Evolutionary conservation across 148 eudicot species (phyloP), one percentile per base, ranked within the genome.

Genomic region (Persicaria tinctoria): DNA sequence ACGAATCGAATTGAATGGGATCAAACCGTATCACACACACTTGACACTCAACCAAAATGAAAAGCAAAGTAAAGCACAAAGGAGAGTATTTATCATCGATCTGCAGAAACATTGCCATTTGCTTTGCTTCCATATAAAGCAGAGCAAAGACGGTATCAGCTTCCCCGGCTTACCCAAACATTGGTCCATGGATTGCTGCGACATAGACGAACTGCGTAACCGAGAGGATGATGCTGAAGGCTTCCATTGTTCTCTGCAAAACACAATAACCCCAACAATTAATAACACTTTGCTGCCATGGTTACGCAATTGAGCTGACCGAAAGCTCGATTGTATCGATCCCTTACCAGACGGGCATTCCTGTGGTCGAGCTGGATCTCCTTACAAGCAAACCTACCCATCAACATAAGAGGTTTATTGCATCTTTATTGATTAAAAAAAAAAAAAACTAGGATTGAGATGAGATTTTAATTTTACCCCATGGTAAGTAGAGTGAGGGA

Each of bases 401-500:
- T n/a, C 20, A 50, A 68, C 6, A 46, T n/a, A 68, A 13, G 6
- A 32, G 41, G 41, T 23, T 17, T 6, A 11, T 49, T 49, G 5
- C 17, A 48, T 23, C 14, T 56, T 50, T 9, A 1, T 51, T 27
- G 54, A 51, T 5, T 2, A 23, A 23, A 23, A 51, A 2, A 12
- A 2, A 53, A 10, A 10, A 10, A 53, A 2, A 53, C 57, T 53
- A 13, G 14, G 49, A 13, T 69, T 5, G 9, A 41, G 3, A 32
- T 32, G 41, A 32, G 41, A 32, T 3, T 1, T 32, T 32, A 32
- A 32, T 32, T 3, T 32, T 93, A 93, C 97, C 98, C 98, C 95
- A 90, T 88, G 81, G 98, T 95, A 68, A 91, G 89, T 74, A 85
- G 57, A 32, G 98, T 94, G 11, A 94, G 85, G 62, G 88, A 70